Conservation (phyloP, 768 basidiomycete genomes). For the Xerocomellus amylosporus region DNA sequence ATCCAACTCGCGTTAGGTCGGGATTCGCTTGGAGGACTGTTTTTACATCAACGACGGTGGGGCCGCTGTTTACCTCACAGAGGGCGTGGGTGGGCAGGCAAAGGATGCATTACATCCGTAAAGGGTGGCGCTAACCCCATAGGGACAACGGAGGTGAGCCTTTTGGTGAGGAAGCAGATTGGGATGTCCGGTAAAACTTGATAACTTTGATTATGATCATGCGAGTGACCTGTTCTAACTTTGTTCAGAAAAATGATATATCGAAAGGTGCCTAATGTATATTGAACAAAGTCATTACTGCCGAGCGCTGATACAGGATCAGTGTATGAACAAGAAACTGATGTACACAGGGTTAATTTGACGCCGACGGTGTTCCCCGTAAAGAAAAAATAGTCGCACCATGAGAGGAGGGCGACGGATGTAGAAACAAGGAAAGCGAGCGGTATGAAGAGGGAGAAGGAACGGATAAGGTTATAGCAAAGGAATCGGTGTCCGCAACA, state of each 20-base stretch:
- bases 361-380: slow-evolving; percentile 12
- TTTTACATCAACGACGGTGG: slow-evolving; percentile 64
- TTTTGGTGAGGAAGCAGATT: background rate
- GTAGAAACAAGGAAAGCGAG: slow-evolving; percentile 14
- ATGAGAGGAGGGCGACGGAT: background rate
- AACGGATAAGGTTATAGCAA: slow-evolving; percentile 20
- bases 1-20: slow-evolving; percentile 46
- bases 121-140: slow-evolving; percentile 14
- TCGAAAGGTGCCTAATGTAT: slow-evolving; percentile 13
- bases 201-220: slow-evolving; percentile 1
- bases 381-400: slow-evolving; percentile 11
- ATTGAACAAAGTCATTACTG: slow-evolving; percentile 27
- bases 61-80: slow-evolving; percentile 56
- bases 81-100: slow-evolving; percentile 59
- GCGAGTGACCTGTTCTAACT: background rate
- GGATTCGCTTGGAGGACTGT: slow-evolving; percentile 83
- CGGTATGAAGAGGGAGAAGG: slow-evolving; percentile 16
- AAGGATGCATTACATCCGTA: slow-evolving; percentile 36
- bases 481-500: slow-evolving; percentile 7
- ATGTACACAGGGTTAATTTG: slow-evolving; percentile 24
- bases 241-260: slow-evolving; percentile 8
- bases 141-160: slow-evolving; percentile 22
- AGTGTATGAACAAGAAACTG: slow-evolving; percentile 26
- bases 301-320: slow-evolving; percentile 25
- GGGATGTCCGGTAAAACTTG: background rate